Conservation (phyloP, 345 rosid genomes). For the Salix udensis region DNA sequence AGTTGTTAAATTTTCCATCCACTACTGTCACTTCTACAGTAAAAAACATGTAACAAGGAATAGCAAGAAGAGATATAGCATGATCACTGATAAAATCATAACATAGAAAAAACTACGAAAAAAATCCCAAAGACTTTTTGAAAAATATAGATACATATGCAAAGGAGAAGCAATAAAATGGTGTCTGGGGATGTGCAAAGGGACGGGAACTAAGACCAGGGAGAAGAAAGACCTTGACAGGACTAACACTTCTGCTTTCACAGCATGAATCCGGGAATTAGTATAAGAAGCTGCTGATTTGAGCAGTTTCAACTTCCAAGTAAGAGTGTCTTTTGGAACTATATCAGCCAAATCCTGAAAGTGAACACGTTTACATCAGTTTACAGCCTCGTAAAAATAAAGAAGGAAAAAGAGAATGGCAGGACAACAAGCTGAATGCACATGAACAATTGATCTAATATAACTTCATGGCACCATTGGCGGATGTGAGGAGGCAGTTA, state of each 20-base stretch:
- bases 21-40: background rate
- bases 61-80: background rate
- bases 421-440: background rate
- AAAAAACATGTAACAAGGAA: background rate
- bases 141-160: background rate
- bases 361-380: background rate
- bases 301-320: conserved; percentile 74
- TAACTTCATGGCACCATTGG: background rate
- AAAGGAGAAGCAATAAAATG: background rate
- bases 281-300: conserved; percentile 65
- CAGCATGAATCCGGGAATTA: conserved; percentile 78
- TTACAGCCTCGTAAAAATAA: background rate
- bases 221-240: conserved; percentile 55
- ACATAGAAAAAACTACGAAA: background rate
- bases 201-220: background rate
- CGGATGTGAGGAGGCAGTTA: background rate
- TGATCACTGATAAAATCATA: background rate
- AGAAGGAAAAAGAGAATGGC: background rate
- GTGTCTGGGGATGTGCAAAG: background rate
- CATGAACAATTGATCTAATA: background rate
- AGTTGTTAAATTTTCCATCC: background rate
- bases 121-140: background rate
- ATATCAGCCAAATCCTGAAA: conserved; percentile 54
- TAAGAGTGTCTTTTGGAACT: conserved; percentile 61
- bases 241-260: conserved; percentile 75